Evolutionary conservation across 2,329 filamentous ascomycete species (phyloP), one percentile per base, ranked within the genome.

Genomic region (Aspergillus intermedius): DNA sequence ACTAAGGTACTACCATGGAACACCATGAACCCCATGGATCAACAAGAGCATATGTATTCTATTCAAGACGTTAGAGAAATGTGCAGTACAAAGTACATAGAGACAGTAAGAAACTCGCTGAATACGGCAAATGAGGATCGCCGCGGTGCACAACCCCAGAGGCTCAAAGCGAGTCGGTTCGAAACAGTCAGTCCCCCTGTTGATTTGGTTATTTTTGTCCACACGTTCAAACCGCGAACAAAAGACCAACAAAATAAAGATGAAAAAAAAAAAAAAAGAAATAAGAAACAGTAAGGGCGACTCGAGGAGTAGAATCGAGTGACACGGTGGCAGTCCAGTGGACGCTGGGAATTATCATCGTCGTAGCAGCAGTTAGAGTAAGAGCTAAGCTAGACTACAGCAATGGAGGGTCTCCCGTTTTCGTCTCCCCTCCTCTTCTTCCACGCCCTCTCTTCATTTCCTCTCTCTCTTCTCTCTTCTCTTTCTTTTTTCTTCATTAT

Each of bases 401-500:
- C 25, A 30, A 30, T 30, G 10, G n/a, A 19, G 34, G n/a, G n/a
- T 23, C 42, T 44, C 42, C 42, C 42, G 17, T 44, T 34, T 21
- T 44, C 28, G 17, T 44, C 30, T 28, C 28, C 17, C 30, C 42
- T 13, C 41, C 34, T 42, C 45, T 37, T 34, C 40, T 43, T 21
- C 41, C 37, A 44, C 39, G 45, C 45, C 41, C 46, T 47, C 44
- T 35, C 22, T 46, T 47, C 47, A 37, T 47, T 34, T 41, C 45
- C 22, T 48, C 47, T 46, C 42, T 55, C 46, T 48, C 46, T 25
- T 49, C 37, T 45, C 44, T 47, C 45, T 45, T 48, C 39, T 30
- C 45, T 28, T 40, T 39, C 25, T 40, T 22, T 47, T 49, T 52
- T 34, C 47, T 54, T 54, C 52, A 49, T 46, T 47, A 51, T 10